These are phyloP conservation scores for Albophoma yamanashiensis DNA, from an alignment of 2,329 filamentous ascomycete species.

Conservation along the genomic window DNA sequence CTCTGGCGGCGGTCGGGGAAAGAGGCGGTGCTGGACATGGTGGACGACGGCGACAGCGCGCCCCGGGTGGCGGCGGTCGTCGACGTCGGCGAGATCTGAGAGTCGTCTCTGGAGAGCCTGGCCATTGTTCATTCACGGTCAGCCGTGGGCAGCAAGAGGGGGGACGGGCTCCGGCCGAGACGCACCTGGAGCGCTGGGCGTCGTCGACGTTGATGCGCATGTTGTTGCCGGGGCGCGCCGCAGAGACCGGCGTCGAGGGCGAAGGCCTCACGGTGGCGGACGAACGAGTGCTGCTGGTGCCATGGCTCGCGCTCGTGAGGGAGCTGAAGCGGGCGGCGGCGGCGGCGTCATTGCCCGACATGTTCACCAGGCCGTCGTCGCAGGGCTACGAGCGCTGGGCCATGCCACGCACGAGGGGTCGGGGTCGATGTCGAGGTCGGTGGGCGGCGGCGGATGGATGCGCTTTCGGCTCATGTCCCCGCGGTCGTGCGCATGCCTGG, in stretches of 20 bases:
- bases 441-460: background rate
- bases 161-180: constrained; percentile 8
- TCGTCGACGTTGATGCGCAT: constrained; percentile 30
- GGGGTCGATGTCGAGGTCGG: background rate
- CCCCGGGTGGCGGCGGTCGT: constrained; percentile 28
- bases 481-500: background rate
- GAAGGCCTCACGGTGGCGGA: constrained; percentile 51
- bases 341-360: constrained; percentile 57
- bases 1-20: constrained; percentile 43
- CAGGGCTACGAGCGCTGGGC: constrained; percentile 14
- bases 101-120: constrained; percentile 22
- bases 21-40: constrained; percentile 24
- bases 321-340: constrained; percentile 46
- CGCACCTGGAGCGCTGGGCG: constrained; percentile 28
- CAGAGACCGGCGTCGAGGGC: constrained; percentile 18
- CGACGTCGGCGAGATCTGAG: constrained; percentile 40
- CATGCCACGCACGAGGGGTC: constrained; percentile 15
- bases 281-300: constrained; percentile 56
- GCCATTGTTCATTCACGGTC: background rate
- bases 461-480: background rate
- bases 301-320: constrained; percentile 31
- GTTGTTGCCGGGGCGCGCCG: constrained; percentile 11
- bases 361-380: constrained; percentile 34
- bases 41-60: constrained; percentile 35
- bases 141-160: background rate